phyloP scores from a whole-genome alignment of 805 yeast genomes.

The Citeromyces nyonsensis region DNA sequence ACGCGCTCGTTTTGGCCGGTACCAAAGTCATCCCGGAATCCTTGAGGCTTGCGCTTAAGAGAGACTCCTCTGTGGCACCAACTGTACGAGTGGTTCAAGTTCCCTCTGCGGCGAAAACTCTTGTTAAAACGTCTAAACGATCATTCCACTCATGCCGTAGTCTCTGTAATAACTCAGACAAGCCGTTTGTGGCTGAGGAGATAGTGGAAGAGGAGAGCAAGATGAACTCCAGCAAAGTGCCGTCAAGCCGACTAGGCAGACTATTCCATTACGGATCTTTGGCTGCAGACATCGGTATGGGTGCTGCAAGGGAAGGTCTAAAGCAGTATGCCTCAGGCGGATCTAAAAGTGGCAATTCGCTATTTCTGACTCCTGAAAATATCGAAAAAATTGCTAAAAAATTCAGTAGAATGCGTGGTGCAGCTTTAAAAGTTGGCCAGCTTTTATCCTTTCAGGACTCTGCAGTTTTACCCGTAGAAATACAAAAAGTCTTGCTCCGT shows the following conservation, averaged over 20 bases:
- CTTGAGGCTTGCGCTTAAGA: too few relatives aligned
- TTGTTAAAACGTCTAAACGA: too few relatives aligned
- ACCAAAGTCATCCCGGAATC: too few relatives aligned
- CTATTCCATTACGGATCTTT: conserved; percentile 85
- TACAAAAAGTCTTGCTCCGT: conserved; percentile 62
- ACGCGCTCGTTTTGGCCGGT: too few relatives aligned
- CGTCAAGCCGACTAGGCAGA: conserved; percentile 75
- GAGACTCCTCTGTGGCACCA: too few relatives aligned
- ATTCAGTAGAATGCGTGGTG: conserved; percentile 94
- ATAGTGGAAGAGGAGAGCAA: conserved; percentile 23
- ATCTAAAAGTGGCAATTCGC: conserved; percentile 30
- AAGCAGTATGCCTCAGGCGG: conserved; percentile 46
- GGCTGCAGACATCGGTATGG: conserved; percentile 83
- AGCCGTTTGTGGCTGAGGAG: conserved; percentile 11
- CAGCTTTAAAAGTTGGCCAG: conserved; percentile 95
- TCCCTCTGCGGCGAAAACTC: too few relatives aligned
- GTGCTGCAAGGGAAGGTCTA: conserved; percentile 67
- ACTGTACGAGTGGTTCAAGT: too few relatives aligned
- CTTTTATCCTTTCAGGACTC: conserved; percentile 91
- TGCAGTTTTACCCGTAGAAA: conserved; percentile 68
- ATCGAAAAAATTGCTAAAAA: conserved; percentile 80
- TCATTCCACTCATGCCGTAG: conserved; percentile 4
- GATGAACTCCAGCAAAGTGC: conserved; percentile 58
- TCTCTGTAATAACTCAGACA: conserved; percentile 2
- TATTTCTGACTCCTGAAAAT: conserved; percentile 67